Evolutionary conservation across 2,329 filamentous ascomycete genomes (phyloP).

Genomic region (Aspergillus cejpii): DNA sequence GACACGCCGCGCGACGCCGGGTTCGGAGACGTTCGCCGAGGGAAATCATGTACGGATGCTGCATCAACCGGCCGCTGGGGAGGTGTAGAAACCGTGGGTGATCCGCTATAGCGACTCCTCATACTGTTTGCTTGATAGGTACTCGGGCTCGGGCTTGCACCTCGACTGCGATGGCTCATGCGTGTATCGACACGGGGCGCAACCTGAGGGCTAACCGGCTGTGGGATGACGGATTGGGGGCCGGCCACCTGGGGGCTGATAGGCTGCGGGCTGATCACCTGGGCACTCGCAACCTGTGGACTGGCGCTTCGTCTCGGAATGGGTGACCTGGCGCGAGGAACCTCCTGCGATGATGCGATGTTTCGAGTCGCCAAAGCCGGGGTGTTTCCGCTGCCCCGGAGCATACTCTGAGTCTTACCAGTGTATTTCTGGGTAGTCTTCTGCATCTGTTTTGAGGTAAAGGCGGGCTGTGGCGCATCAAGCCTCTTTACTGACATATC

Average conservation of each 20-base stretch:
- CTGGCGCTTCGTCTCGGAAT: constrained; percentile 51
- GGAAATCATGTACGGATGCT: constrained; percentile 6
- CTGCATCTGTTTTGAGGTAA: constrained; percentile 92
- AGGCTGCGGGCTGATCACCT: background rate
- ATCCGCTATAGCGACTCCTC: constrained; percentile 36
- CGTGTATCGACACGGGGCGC: constrained; percentile 29
- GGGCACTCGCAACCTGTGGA: no score
- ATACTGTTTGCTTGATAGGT: constrained; percentile 42
- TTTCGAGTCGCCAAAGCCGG: constrained; percentile 56
- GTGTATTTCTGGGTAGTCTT: constrained; percentile 86
- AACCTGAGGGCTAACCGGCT: constrained; percentile 23
- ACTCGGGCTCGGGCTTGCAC: constrained; percentile 40
- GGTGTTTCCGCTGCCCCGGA: constrained; percentile 43
- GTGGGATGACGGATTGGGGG: constrained; percentile 1
- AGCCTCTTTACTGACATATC: constrained; percentile 65
- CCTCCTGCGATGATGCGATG: constrained; percentile 41
- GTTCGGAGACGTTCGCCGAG: constrained; percentile 3
- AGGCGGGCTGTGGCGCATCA: constrained; percentile 82
- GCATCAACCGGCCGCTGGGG: constrained; percentile 32
- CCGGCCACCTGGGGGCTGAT: constrained; percentile 28
- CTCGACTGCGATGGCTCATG: constrained; percentile 40
- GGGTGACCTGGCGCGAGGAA: constrained; percentile 55
- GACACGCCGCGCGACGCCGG: constrained; percentile 9
- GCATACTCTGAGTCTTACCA: constrained; percentile 74
- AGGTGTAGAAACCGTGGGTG: constrained; percentile 28